A percentile compares a stretch with the other conserved stretches of the same genome.
Conservation (phyloP, 495 filamentous ascomycete genomes). For the Hypoxylon rickii region DNA sequence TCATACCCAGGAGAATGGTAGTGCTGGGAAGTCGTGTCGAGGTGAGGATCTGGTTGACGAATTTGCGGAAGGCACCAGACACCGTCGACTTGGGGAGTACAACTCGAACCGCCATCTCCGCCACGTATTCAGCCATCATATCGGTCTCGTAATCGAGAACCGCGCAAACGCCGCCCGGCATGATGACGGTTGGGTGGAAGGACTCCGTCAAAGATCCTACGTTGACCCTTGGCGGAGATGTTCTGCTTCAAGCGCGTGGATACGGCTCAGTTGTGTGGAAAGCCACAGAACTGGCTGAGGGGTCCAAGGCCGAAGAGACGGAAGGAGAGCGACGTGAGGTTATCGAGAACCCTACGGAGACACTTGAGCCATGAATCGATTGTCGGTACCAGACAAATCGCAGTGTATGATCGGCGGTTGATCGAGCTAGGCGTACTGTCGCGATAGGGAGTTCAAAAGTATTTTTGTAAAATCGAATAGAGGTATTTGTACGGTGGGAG, state of each 20-base stretch:
- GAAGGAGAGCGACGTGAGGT: conserved; percentile 26
- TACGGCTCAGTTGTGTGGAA: conserved; percentile 32
- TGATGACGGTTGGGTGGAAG: conserved; percentile 40
- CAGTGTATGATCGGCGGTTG: neutral
- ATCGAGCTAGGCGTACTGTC: neutral
- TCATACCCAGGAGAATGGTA: conserved; percentile 90
- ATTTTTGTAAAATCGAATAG: no score
- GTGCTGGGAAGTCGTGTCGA: conserved; percentile 94
- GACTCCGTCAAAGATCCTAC: conserved; percentile 37
- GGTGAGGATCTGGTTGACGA: conserved; percentile 89
- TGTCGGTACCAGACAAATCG: conserved; percentile 5
- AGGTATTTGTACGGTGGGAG: neutral
- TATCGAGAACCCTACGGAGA: conserved; percentile 47
- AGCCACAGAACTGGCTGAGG: conserved; percentile 30
- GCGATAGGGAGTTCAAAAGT: no score
- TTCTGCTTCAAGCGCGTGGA: conserved; percentile 53
- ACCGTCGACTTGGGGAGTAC: conserved; percentile 69
- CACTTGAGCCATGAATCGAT: conserved; percentile 50
- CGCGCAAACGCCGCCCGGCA: conserved; percentile 87
- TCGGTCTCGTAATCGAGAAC: conserved; percentile 99
- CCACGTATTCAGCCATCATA: conserved; percentile 96
- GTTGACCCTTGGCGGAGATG: conserved; percentile 27
- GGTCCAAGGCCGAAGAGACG: conserved; percentile 50
- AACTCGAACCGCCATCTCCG: conserved; percentile 85
- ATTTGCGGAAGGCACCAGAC: conserved; percentile 86